Evolutionary conservation across 805 yeast genomes (phyloP).

Genomic region (Candida jianshihensis): DNA sequence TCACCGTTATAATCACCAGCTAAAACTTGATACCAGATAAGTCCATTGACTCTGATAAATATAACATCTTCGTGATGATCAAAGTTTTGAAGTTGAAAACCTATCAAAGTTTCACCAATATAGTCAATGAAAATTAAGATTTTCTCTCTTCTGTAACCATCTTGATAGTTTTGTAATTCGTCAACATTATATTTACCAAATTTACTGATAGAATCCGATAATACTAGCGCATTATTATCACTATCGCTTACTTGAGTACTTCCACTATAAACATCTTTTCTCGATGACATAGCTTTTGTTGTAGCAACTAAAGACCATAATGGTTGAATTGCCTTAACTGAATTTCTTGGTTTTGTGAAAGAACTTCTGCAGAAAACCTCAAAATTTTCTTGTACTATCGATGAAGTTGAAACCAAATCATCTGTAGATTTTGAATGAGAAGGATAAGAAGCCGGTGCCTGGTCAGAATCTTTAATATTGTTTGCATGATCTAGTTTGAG

Average conservation of each 20-base stretch:
- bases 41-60: constrained; percentile 52
- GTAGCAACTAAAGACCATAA: constrained; percentile 49
- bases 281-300: constrained; percentile 39
- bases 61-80: constrained; percentile 30
- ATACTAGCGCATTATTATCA: constrained; percentile 14
- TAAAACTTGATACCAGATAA: constrained; percentile 61
- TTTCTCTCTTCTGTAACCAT: constrained; percentile 26
- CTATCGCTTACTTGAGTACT: constrained; percentile 19
- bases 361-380: constrained; percentile 16
- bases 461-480: not conserved
- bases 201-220: constrained; percentile 17
- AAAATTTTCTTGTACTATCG: constrained; percentile 22
- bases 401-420: constrained; percentile 13
- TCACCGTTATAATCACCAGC: constrained; percentile 41
- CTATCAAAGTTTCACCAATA: constrained; percentile 45
- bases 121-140: constrained; percentile 37
- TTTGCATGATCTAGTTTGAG: not conserved
- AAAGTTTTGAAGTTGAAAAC: constrained; percentile 42
- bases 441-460: constrained; percentile 16
- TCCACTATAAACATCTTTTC: constrained; percentile 39
- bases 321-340: constrained; percentile 32
- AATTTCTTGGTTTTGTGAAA: constrained; percentile 13
- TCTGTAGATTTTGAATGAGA: constrained; percentile 1
- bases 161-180: constrained; percentile 23
- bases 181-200: constrained; percentile 21